phyloP scores from a whole-genome alignment of 768 basidiomycete genomes.

The Xerocomus spinulosus region DNA sequence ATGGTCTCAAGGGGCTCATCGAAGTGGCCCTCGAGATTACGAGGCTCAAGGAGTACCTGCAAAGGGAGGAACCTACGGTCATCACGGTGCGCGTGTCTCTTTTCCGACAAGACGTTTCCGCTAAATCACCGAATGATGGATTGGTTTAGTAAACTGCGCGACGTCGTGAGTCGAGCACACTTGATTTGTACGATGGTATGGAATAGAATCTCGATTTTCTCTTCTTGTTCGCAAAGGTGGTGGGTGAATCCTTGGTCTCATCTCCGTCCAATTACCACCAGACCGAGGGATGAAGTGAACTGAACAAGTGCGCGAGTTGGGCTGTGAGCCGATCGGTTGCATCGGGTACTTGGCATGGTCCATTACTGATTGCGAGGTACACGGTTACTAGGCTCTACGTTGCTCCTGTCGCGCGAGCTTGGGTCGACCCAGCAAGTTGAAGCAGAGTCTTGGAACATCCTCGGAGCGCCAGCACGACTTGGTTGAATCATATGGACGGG shows the following conservation, averaged over 20 bases:
- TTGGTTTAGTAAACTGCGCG: constrained; percentile 13
- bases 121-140: constrained; percentile 3
- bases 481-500: not conserved
- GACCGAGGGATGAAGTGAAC: not conserved
- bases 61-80: constrained; percentile 89
- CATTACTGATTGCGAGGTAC: not conserved
- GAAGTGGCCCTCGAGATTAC: constrained; percentile 87
- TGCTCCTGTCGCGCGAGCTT: no score
- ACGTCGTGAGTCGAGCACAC: not conserved
- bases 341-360: no score
- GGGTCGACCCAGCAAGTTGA: not conserved
- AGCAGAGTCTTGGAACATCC: not conserved
- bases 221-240: not conserved
- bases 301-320: not conserved
- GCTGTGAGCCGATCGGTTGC: not conserved
- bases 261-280: constrained; percentile 7
- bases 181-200: constrained; percentile 15
- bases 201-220: constrained; percentile 12
- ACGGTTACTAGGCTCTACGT: not conserved
- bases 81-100: constrained; percentile 66
- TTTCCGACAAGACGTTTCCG: not conserved
- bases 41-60: constrained; percentile 81
- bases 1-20: constrained; percentile 91
- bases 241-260: not conserved
- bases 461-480: not conserved